Evolutionary conservation across 1,284 basidiomycete genomes (phyloP).

Genomic region (Papiliotrema flavescens): DNA sequence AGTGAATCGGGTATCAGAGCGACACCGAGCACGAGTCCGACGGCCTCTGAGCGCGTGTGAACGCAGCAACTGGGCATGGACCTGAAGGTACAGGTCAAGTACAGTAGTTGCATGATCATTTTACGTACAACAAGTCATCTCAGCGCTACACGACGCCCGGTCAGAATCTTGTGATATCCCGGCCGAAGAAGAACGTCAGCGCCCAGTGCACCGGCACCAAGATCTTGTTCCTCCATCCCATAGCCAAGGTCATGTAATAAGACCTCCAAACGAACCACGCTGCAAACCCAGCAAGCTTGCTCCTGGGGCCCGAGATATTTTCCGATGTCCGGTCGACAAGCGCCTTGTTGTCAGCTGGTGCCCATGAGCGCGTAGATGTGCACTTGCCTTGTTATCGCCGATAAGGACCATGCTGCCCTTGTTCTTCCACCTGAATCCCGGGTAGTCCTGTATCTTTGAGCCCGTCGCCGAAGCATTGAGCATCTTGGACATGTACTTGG

Average conservation of each 20-base stretch:
- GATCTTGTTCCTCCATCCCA: constrained; percentile 72
- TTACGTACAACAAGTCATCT: background rate
- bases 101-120: background rate
- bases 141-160: background rate
- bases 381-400: constrained; percentile 60
- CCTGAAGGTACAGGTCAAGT: too few species aligned
- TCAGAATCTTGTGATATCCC: constrained; percentile 72
- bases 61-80: background rate
- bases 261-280: constrained; percentile 50
- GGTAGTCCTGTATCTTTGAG: constrained; percentile 41
- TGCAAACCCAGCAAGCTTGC: constrained; percentile 53
- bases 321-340: constrained; percentile 66
- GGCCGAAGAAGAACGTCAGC: constrained; percentile 63
- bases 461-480: constrained; percentile 61
- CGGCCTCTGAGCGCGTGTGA: too few species aligned
- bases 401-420: constrained; percentile 75
- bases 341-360: constrained; percentile 53
- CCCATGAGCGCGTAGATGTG: background rate
- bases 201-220: constrained; percentile 63
- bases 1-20: too few species aligned
- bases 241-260: constrained; percentile 58
- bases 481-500: constrained; percentile 65
- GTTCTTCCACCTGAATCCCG: constrained; percentile 64
- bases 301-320: constrained; percentile 57
- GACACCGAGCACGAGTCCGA: too few species aligned